Conservation (phyloP, 192 early-diverging fungal species). For the Coemansia sp. region DNA sequence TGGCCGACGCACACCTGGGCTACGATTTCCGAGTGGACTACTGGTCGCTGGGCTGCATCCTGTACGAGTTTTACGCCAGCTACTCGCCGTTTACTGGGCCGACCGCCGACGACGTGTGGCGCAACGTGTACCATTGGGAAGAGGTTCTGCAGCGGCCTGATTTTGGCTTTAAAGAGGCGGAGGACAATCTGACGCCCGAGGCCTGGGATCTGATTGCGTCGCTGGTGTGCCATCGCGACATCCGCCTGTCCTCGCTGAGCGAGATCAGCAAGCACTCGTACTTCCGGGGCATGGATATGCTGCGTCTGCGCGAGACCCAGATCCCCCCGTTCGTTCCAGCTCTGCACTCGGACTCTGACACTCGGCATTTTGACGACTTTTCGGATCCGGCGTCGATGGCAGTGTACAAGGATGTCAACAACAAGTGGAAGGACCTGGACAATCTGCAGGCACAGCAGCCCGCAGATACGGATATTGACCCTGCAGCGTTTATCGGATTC, state of each 20-base stretch:
- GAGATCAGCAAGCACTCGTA: slow-evolving; percentile 57
- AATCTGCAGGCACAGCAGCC: slow-evolving; percentile 20
- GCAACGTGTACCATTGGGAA: slow-evolving; percentile 80
- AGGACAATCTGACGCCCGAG: slow-evolving; percentile 70
- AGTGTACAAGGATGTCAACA: slow-evolving; percentile 54
- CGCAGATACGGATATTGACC: slow-evolving; percentile 48
- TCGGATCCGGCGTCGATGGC: slow-evolving; percentile 55
- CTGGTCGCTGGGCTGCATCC: slow-evolving; percentile 70
- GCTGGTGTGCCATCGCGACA: slow-evolving; percentile 52
- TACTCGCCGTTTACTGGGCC: slow-evolving; percentile 71
- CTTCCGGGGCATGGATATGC: slow-evolving; percentile 61
- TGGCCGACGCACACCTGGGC: slow-evolving; percentile 53
- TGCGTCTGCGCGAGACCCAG: slow-evolving; percentile 54
- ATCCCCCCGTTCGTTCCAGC: slow-evolving; percentile 69
- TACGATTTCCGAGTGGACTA: slow-evolving; percentile 69
- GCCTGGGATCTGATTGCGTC: slow-evolving; percentile 69
- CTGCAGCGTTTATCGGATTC: slow-evolving; percentile 77
- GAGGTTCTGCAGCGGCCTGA: slow-evolving; percentile 68
- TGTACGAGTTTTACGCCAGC: slow-evolving; percentile 71
- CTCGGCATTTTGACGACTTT: slow-evolving; percentile 77
- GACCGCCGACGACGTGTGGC: slow-evolving; percentile 68
- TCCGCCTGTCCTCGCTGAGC: slow-evolving; percentile 48
- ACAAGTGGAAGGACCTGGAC: slow-evolving; percentile 45
- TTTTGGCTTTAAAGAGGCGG: slow-evolving; percentile 69
- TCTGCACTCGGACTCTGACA: slow-evolving; percentile 63